Evolutionary conservation across 345 rosid species (phyloP).

Genomic region (Ceriops zippeliana): DNA sequence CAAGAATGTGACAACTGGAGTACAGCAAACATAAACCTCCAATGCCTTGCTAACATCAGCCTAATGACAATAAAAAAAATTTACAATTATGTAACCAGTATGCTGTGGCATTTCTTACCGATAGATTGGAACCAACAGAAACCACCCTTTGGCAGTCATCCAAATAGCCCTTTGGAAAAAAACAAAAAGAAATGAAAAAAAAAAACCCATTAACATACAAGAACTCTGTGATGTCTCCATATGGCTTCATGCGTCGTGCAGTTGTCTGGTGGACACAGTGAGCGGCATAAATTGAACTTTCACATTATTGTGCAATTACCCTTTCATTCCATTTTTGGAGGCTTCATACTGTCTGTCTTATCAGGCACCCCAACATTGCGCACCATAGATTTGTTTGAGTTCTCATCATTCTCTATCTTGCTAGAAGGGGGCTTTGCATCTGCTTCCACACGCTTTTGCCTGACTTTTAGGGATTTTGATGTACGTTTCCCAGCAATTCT

Average conservation of each 20-base stretch:
- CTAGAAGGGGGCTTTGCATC: constrained; percentile 37
- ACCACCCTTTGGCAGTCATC: constrained; percentile 29
- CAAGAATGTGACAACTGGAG: constrained; percentile 30
- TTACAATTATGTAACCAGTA: constrained; percentile 50
- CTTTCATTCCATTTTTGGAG: constrained; percentile 87
- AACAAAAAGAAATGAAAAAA: neutral
- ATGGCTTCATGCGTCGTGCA: neutral
- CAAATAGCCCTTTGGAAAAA: constrained; percentile 40
- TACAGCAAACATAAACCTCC: constrained; percentile 29
- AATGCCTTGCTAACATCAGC: constrained; percentile 40
- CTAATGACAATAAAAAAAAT: constrained; percentile 32
- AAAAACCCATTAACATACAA: constrained; percentile 8
- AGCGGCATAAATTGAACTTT: constrained; percentile 14
- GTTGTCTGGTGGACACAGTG: neutral
- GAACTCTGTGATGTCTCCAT: constrained; percentile 7
- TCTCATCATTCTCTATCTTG: constrained; percentile 76
- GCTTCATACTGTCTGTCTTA: constrained; percentile 57
- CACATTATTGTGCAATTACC: constrained; percentile 99
- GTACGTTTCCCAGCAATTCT: constrained; percentile 42
- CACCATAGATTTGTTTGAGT: constrained; percentile 48
- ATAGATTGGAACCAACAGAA: constrained; percentile 31
- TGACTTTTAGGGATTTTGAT: constrained; percentile 51
- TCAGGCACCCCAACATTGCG: constrained; percentile 58
- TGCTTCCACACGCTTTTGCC: constrained; percentile 51
- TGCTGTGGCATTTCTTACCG: constrained; percentile 29